phyloP scores from a whole-genome alignment of 495 filamentous ascomycete genomes.

The Pyrenopolyporus hunteri region DNA sequence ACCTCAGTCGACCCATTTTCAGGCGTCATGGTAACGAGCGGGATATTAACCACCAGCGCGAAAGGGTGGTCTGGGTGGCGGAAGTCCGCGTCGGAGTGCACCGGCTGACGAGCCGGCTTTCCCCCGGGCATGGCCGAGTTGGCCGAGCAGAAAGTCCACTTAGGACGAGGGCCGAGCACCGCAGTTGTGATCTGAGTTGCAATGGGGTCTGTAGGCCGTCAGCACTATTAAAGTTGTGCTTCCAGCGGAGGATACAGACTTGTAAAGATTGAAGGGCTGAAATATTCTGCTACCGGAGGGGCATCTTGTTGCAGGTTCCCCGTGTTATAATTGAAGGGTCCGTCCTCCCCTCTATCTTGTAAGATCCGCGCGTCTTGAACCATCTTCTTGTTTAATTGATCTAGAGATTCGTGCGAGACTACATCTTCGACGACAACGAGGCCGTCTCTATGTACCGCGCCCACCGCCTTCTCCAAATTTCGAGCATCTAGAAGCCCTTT shows the following conservation, averaged over 20 bases:
- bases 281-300: constrained; percentile 47
- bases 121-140: constrained; percentile 56
- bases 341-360: constrained; percentile 49
- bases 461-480: constrained; percentile 59
- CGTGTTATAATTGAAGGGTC: constrained; percentile 59
- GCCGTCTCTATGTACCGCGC: constrained; percentile 58
- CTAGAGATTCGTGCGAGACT: constrained; percentile 50
- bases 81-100: constrained; percentile 65
- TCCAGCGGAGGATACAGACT: constrained; percentile 35
- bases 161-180: constrained; percentile 55
- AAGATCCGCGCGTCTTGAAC: constrained; percentile 54
- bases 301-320: constrained; percentile 64
- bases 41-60: constrained; percentile 61
- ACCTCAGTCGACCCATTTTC: constrained; percentile 65
- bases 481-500: constrained; percentile 27
- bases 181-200: constrained; percentile 56
- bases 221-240: background rate
- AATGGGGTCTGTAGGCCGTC: constrained; percentile 48
- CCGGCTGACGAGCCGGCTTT: constrained; percentile 54
- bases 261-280: constrained; percentile 51
- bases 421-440: constrained; percentile 63
- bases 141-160: constrained; percentile 58
- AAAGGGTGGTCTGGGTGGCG: constrained; percentile 60
- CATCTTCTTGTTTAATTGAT: constrained; percentile 59
- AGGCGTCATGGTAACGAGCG: constrained; percentile 57